Evolutionary conservation across 345 rosid species (phyloP), one percentile per base, ranked within the genome.

Genomic region (Linum trigynum): DNA sequence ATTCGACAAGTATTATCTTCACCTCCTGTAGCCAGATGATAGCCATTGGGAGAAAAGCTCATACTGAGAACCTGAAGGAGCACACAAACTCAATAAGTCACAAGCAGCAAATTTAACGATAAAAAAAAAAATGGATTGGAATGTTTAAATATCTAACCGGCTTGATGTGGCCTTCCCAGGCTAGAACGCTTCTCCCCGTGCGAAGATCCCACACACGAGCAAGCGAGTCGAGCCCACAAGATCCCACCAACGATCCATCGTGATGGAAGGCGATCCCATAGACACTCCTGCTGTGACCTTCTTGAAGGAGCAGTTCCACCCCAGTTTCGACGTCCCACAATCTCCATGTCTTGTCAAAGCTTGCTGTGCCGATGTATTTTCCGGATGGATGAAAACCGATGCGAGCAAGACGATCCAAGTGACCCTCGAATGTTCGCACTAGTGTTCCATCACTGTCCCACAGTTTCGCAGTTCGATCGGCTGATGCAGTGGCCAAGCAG

Each of bases 181-280:
- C 86, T 60, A 95, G 80, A 66, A 83, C 71, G 71, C 97, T 91
- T 77, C 84, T 88, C 61, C 99, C 95, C 16, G 91, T 84, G 40
- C 96, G 97, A n/a, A 94, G 97, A 74, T 94, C 97, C 99, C 96
- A 94, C 69, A 91, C 97, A 68, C 92, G 95, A 38, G 91, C 85
- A 58, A 84, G 87, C 45, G 96, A 79, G 78, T 95, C 99, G 76
- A 85, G 71, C 59, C 99, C 97, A 61, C 91, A 85, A 56, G 97
- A 86, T 70, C 86, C 99, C 67, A 78, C 92, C 72, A 95, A 82
- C 11, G 99, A 88, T 48, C 99, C 99, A 81, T 95, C 99, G 62
- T 71, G 87, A 69, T 95, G 95, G 82, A 95, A 95, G 43, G 88
- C 91, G 57, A 95, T 74, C 50, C 97, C 97, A 36, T 91, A 91